Conservation (phyloP, 345 rosid genomes). For the Arabis alpina region DNA sequence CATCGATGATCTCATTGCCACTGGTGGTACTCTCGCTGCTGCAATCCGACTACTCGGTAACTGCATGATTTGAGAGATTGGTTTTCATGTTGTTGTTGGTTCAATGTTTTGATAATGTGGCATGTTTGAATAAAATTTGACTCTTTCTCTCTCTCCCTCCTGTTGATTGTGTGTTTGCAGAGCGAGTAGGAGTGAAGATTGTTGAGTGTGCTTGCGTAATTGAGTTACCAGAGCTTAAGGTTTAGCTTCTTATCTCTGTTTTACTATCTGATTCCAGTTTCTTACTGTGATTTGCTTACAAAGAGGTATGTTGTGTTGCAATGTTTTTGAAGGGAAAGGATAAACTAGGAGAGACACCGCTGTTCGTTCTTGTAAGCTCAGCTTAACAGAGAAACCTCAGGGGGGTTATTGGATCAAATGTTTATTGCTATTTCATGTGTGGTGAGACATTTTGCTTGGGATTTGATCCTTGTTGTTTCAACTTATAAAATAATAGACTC, state of each 20-base stretch:
- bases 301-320: conserved; percentile 6
- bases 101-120: neutral
- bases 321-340: conserved; percentile 70
- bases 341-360: conserved; percentile 71
- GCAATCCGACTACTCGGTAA: conserved; percentile 95
- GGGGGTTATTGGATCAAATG: conserved; percentile 18
- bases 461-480: conserved; percentile 33
- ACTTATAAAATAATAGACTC: conserved; percentile 29
- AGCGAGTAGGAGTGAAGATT: conserved; percentile 84
- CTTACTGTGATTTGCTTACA: neutral
- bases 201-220: conserved; percentile 96
- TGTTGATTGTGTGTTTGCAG: conserved; percentile 51
- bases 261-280: neutral
- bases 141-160: neutral
- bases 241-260: conserved; percentile 25
- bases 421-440: conserved; percentile 23
- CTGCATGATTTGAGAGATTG: neutral
- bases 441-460: conserved; percentile 26
- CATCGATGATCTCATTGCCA: conserved; percentile 93
- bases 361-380: conserved; percentile 74
- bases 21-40: conserved; percentile 93
- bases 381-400: conserved; percentile 24
- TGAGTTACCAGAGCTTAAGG: conserved; percentile 88
- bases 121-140: neutral
- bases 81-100: neutral